Percentiles rank a stretch among this genome's conserved stretches.
These are phyloP conservation scores for Heliamphora exappendiculata DNA, from an alignment of 148 eudicot genomes.

Conservation along the genomic window DNA sequence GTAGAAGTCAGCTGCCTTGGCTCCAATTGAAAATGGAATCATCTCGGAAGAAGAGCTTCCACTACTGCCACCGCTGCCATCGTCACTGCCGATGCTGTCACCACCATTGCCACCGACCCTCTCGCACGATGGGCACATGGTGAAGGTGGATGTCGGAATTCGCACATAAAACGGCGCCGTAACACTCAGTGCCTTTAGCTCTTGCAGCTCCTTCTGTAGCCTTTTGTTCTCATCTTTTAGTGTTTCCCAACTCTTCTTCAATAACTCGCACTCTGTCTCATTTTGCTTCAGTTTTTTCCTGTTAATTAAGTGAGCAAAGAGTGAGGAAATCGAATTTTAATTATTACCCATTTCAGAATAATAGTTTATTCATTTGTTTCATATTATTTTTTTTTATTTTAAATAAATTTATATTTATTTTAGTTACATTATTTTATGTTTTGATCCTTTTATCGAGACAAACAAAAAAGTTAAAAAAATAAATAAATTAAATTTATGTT, in stretches of 20 bases:
- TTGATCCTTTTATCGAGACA: no score
- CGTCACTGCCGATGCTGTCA: no score
- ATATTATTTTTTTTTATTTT: no score
- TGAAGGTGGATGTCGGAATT: conserved; percentile 24
- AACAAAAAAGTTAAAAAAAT: no score
- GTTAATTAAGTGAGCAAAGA: not conserved
- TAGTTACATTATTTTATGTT: no score
- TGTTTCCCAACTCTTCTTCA: conserved; percentile 29
- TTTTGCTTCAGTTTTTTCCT: conserved; percentile 46
- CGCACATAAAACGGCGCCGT: conserved; percentile 18
- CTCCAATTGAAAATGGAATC: not conserved
- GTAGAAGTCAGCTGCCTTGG: conserved; percentile 10
- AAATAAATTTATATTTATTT: no score
- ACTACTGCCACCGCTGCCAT: not conserved
- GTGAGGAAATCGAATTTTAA: not conserved
- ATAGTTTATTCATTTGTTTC: no score
- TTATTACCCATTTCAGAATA: not conserved
- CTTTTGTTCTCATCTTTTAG: conserved; percentile 30
- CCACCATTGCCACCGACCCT: conserved; percentile 10
- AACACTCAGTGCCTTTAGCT: conserved; percentile 20
- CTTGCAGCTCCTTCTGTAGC: conserved; percentile 31
- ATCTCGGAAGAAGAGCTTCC: not conserved
- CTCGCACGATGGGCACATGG: conserved; percentile 45
- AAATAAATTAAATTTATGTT: no score
- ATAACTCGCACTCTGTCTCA: conserved; percentile 29